Evolutionary conservation across 768 basidiomycete species (phyloP), one percentile per base, ranked within the genome.

Genomic region (Trametopsis cervina): DNA sequence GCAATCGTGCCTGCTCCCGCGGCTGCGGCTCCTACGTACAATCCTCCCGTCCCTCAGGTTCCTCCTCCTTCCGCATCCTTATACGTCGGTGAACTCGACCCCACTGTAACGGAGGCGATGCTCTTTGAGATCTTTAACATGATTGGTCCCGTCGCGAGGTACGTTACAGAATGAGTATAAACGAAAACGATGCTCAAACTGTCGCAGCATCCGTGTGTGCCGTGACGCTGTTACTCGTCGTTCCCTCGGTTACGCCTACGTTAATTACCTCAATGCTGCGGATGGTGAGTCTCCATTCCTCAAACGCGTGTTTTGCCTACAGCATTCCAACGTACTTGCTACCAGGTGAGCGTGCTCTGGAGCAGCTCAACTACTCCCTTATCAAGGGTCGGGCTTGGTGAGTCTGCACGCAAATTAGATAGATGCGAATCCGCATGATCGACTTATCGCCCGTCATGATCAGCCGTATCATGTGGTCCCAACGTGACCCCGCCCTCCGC

Each of bases 391-490:
- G 92, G 61, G 86, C 96, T 54, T 99, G 96, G 89, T 89, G 61
- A 57, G 75, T 67, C 38, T n/a, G 21, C 20, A 45, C 44, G n/a
- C n/a, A n/a, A n/a, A 15, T 48, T 4, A 15, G 18, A 29, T 40
- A 20, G 22, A 39, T 33, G 23, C 29, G 13, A 17, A 21, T 36
- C 35, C 15, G 17, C 37, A n/a, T 50, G 37, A 52, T 50, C 18
- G 43, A 49, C 22, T n/a, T 15, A 38, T 37, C 10, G 46, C 7
- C 29, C 15, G 7, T 7, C 9, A 33, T 15, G 29, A 33, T 49
- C 57, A 91, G 89, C 76, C 91, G 96, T 61, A 99, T 99, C 78
- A 99, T 99, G 96, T 98, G 96, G 95, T 97, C 94, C 63, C 96
- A 98, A 80, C 90, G 96, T 67, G 96, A 98, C 74, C 96, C 96